These are phyloP conservation scores for Termitomyces titanicus DNA, from an alignment of 768 basidiomycete genomes.

Conservation along the genomic window DNA sequence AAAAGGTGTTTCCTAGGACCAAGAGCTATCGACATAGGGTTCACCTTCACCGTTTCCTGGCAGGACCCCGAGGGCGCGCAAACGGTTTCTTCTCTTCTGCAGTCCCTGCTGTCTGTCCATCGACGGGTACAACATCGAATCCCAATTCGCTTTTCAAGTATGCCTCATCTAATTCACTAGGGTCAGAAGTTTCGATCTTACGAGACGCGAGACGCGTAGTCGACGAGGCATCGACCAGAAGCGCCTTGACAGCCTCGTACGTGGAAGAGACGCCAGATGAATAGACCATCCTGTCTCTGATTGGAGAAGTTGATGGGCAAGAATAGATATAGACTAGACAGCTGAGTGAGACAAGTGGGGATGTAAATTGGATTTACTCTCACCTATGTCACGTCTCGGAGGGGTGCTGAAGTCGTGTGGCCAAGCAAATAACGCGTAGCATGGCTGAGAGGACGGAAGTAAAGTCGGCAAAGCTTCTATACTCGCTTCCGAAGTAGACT, in stretches of 20 bases:
- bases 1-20: no score
- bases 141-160: conserved; percentile 61
- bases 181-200: conserved; percentile 84
- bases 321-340: conserved; percentile 83
- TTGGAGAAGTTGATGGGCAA: conserved; percentile 76
- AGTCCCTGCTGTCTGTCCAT: background rate
- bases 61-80: conserved; percentile 68
- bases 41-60: conserved; percentile 39
- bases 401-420: conserved; percentile 35
- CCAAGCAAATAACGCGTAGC: conserved; percentile 71
- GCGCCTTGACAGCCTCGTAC: conserved; percentile 50
- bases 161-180: conserved; percentile 62
- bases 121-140: conserved; percentile 4
- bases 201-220: conserved; percentile 41
- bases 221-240: conserved; percentile 41
- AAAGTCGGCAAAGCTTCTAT: conserved; percentile 41
- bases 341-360: conserved; percentile 31
- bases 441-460: conserved; percentile 58
- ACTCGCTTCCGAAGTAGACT: conserved; percentile 33
- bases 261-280: conserved; percentile 63
- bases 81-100: conserved; percentile 47
- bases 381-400: conserved; percentile 60
- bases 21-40: background rate
- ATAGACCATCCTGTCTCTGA: conserved; percentile 89
- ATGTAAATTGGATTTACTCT: conserved; percentile 14